phyloP scores from a whole-genome alignment of 768 basidiomycete genomes.

The Daedaleopsis sinensis region DNA sequence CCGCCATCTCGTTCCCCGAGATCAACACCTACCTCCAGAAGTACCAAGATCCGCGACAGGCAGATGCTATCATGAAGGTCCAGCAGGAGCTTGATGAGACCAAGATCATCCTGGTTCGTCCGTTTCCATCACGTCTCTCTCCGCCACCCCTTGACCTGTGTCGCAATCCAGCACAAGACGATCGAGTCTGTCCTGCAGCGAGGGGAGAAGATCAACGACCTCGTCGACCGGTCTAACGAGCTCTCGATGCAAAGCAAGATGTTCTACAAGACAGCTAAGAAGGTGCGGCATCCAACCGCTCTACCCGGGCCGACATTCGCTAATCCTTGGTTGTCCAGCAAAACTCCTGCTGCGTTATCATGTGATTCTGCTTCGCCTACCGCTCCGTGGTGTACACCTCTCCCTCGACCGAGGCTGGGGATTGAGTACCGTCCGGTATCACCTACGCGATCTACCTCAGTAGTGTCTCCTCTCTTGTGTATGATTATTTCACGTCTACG shows the following conservation, averaged over 20 bases:
- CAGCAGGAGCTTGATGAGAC: slow-evolving; percentile 99
- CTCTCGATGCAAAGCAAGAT: slow-evolving; percentile 91
- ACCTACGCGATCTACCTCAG: not conserved
- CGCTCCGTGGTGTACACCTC: not conserved
- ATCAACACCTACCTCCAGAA: slow-evolving; percentile 79
- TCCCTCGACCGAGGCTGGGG: not conserved
- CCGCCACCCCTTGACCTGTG: not conserved
- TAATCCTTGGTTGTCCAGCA: slow-evolving; percentile 51
- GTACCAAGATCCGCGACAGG: slow-evolving; percentile 97
- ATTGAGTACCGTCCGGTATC: not conserved
- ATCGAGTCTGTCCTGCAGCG: slow-evolving; percentile 96
- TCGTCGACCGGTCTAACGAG: slow-evolving; percentile 91
- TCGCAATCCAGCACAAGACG: slow-evolving; percentile 83
- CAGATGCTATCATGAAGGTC: slow-evolving; percentile 97
- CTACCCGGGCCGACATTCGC: not conserved
- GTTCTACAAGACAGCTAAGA: slow-evolving; percentile 99
- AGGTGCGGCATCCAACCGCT: slow-evolving; percentile 54
- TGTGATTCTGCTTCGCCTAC: slow-evolving; percentile 43
- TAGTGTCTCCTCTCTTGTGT: not conserved
- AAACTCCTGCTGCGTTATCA: slow-evolving; percentile 93
- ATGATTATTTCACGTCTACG: not conserved
- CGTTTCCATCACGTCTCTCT: not conserved
- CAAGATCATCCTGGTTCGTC: slow-evolving; percentile 91
- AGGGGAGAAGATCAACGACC: slow-evolving; percentile 94
- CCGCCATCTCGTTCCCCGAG: slow-evolving; percentile 75